phyloP scores from a whole-genome alignment of 352 stramenopile species.

The Globisporangium barbulae region DNA sequence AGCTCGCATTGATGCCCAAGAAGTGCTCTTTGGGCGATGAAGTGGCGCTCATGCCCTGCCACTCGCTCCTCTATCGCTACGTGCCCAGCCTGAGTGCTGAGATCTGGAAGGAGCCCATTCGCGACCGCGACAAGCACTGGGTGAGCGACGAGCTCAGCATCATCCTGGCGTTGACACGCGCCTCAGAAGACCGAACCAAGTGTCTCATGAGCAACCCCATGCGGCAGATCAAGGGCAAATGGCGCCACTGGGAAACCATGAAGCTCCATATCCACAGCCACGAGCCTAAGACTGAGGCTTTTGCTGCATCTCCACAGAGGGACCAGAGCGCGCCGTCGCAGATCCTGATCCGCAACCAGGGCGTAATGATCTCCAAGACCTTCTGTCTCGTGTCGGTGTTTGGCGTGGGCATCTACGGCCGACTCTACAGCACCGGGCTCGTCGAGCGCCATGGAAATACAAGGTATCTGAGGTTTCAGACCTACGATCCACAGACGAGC shows the following conservation, averaged over 20 bases:
- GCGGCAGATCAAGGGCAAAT: constrained; percentile 38
- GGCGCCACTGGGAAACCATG: constrained; percentile 33
- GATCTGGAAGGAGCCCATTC: constrained; percentile 49
- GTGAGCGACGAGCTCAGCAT: constrained; percentile 42
- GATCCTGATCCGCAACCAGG: constrained; percentile 45
- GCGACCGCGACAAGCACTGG: constrained; percentile 62
- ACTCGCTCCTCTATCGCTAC: constrained; percentile 47
- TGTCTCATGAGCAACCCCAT: constrained; percentile 42
- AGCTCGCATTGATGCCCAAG: constrained; percentile 42
- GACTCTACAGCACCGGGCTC: constrained; percentile 48
- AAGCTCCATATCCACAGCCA: constrained; percentile 28
- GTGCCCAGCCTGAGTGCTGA: constrained; percentile 32
- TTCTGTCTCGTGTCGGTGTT: constrained; percentile 63
- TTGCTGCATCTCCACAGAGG: not conserved
- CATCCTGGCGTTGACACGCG: constrained; percentile 22
- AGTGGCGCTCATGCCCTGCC: constrained; percentile 70
- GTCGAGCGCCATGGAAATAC: constrained; percentile 25
- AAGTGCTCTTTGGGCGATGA: constrained; percentile 52
- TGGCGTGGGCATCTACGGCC: constrained; percentile 52
- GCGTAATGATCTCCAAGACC: constrained; percentile 49
- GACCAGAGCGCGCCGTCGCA: constrained; percentile 17
- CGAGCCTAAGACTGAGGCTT: not conserved
- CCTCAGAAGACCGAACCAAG: not conserved
- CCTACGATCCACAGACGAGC: constrained; percentile 47
- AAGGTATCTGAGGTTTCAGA: constrained; percentile 42